A percentile compares a stretch with the other conserved stretches of the same genome.
Evolutionary conservation across 164 flowering plant species (phyloP).

Genomic region (Nymphaea thermarum): DNA sequence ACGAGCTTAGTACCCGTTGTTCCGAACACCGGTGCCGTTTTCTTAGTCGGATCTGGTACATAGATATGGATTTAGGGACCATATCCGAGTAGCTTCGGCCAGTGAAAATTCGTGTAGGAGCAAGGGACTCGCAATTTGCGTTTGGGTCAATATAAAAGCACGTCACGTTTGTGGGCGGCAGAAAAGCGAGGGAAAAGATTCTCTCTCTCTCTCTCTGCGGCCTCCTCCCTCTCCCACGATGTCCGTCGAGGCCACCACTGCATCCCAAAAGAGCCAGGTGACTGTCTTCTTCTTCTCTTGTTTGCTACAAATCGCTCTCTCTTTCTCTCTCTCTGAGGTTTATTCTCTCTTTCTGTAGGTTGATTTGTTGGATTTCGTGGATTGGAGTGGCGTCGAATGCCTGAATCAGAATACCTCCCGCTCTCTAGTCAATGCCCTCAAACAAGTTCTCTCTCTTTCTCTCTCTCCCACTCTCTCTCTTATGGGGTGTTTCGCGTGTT

Average conservation of each 20-base stretch:
- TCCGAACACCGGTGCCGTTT: too few relatives aligned
- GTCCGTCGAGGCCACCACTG: background rate
- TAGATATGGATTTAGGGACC: too few relatives aligned
- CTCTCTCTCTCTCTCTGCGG: background rate
- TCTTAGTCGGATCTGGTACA: too few relatives aligned
- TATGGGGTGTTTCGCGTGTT: background rate
- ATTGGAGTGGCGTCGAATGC: constrained; percentile 90
- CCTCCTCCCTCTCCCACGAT: background rate
- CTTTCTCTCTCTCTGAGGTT: constrained; percentile 1
- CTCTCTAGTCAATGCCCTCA: constrained; percentile 62
- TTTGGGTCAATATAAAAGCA: too few relatives aligned
- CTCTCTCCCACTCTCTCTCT: background rate
- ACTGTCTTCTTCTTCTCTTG: background rate
- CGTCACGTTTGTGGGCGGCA: too few relatives aligned
- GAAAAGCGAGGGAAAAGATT: too few relatives aligned
- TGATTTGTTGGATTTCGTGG: constrained; percentile 71
- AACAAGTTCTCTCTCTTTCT: constrained; percentile 42
- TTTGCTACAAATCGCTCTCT: background rate
- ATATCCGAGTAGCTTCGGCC: too few relatives aligned
- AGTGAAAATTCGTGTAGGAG: too few relatives aligned
- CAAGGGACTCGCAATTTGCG: too few relatives aligned
- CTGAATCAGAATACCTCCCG: constrained; percentile 64
- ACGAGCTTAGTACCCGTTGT: too few relatives aligned
- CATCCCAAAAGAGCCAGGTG: background rate
- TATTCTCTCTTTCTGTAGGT: constrained; percentile 28